Conservation (phyloP, 805 yeast genomes). For the Henningerozyma blattae region DNA sequence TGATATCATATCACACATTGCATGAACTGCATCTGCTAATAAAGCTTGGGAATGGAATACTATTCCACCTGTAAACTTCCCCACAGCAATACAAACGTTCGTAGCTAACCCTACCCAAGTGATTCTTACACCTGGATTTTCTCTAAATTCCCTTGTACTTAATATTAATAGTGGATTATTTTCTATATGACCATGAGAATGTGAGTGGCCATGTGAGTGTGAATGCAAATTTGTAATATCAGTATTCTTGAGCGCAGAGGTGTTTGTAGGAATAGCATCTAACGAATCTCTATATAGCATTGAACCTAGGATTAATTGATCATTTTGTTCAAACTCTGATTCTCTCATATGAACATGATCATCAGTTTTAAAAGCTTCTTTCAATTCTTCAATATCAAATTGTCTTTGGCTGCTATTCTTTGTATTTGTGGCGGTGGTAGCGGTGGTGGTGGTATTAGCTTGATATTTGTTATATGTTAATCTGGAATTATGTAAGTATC, state of each 20-base stretch:
- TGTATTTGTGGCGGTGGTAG: too few relatives aligned
- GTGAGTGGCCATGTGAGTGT: slow-evolving; percentile 15
- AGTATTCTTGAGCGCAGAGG: neutral
- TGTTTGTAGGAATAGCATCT: neutral
- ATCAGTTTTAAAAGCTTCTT: slow-evolving; percentile 14
- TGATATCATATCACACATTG: slow-evolving; percentile 79
- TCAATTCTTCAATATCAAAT: too few relatives aligned
- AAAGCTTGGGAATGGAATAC: slow-evolving; percentile 91
- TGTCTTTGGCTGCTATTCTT: too few relatives aligned
- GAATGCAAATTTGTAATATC: slow-evolving; percentile 1
- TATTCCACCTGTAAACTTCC: slow-evolving; percentile 82
- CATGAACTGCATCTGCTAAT: slow-evolving; percentile 90
- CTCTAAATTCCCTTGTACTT: slow-evolving; percentile 33
- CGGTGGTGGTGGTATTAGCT: too few relatives aligned
- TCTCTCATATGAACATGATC: slow-evolving; percentile 31
- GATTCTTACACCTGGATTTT: slow-evolving; percentile 81
- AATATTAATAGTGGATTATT: slow-evolving; percentile 24
- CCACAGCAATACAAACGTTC: slow-evolving; percentile 74
- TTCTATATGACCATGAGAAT: slow-evolving; percentile 26
- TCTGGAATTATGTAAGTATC: too few relatives aligned
- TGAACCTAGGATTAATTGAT: slow-evolving; percentile 27
- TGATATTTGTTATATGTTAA: too few relatives aligned
- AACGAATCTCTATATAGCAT: slow-evolving; percentile 1
- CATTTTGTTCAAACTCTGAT: slow-evolving; percentile 33
- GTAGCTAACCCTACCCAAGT: slow-evolving; percentile 85